Conservation (phyloP, 2,329 filamentous ascomycete species). For the Whalleya microplaca region DNA sequence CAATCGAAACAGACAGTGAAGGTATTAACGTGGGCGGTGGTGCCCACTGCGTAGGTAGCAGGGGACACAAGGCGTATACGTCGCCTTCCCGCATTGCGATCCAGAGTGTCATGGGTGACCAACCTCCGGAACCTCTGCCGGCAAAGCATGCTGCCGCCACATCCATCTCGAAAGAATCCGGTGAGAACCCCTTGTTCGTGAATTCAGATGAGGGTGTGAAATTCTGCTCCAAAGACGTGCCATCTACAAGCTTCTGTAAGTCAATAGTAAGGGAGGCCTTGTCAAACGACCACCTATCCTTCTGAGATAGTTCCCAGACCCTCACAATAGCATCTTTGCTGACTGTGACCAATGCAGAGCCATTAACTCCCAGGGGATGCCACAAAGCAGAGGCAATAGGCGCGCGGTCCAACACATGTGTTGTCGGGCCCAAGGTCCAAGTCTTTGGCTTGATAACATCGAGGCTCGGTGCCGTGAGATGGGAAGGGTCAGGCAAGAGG, state of each 20-base stretch:
- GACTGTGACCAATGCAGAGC: constrained; percentile 82
- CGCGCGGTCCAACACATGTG: constrained; percentile 84
- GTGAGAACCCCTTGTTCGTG: constrained; percentile 81
- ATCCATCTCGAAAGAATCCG: constrained; percentile 91
- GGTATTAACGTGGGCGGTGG: constrained; percentile 76
- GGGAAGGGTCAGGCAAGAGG: constrained; percentile 78
- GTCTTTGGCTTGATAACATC: constrained; percentile 78
- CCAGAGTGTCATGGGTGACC: constrained; percentile 97
- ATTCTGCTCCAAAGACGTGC: constrained; percentile 79
- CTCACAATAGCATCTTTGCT: constrained; percentile 87
- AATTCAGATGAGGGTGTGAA: constrained; percentile 76
- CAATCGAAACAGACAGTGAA: constrained; percentile 80
- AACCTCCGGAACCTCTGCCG: constrained; percentile 71
- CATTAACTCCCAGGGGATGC: constrained; percentile 88
- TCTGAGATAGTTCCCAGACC: constrained; percentile 86
- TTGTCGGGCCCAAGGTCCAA: constrained; percentile 89
- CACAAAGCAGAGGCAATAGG: constrained; percentile 82
- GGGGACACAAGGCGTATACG: constrained; percentile 88
- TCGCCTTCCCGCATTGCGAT: constrained; percentile 94
- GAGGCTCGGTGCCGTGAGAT: constrained; percentile 71
- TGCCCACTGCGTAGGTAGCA: constrained; percentile 86
- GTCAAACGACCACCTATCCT: constrained; percentile 86
- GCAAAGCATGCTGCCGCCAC: constrained; percentile 86
- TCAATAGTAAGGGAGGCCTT: constrained; percentile 83
- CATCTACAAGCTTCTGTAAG: constrained; percentile 85